Conservation (phyloP, 768 basidiomycete genomes). For the Chalciporus piperatus region DNA sequence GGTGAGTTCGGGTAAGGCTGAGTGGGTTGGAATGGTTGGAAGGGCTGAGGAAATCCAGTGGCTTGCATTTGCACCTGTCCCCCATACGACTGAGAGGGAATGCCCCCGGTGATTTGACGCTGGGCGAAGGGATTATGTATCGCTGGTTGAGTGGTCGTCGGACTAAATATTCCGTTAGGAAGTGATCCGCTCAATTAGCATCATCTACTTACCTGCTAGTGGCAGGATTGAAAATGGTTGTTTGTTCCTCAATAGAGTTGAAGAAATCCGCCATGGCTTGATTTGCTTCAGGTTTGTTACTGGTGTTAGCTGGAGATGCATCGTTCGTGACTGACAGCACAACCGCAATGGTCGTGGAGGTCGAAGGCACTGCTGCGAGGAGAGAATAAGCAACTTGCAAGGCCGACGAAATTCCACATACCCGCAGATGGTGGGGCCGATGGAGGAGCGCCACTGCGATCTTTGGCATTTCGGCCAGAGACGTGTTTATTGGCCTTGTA, state of each 20-base stretch:
- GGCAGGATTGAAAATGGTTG: slow-evolving; percentile 66
- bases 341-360: slow-evolving; percentile 20
- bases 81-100: slow-evolving; percentile 41
- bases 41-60: slow-evolving; percentile 54
- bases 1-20: slow-evolving; percentile 10
- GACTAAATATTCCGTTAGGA: slow-evolving; percentile 35
- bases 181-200: neutral
- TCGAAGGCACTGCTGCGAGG: slow-evolving; percentile 8
- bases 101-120: slow-evolving; percentile 49
- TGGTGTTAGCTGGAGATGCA: slow-evolving; percentile 23
- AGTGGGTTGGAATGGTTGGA: slow-evolving; percentile 16
- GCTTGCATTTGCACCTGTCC: slow-evolving; percentile 49
- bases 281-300: slow-evolving; percentile 35
- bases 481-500: slow-evolving; percentile 80
- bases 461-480: slow-evolving; percentile 41
- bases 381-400: no score
- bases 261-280: slow-evolving; percentile 83
- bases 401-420: slow-evolving; percentile 23
- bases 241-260: slow-evolving; percentile 79
- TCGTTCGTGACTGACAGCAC: slow-evolving; percentile 21
- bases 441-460: slow-evolving; percentile 4
- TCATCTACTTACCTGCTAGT: slow-evolving; percentile 42
- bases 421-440: slow-evolving; percentile 16
- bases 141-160: slow-evolving; percentile 47
- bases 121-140: slow-evolving; percentile 77